phyloP scores from a whole-genome alignment of 208 protist species.

The Herpetomonas tarakana region DNA sequence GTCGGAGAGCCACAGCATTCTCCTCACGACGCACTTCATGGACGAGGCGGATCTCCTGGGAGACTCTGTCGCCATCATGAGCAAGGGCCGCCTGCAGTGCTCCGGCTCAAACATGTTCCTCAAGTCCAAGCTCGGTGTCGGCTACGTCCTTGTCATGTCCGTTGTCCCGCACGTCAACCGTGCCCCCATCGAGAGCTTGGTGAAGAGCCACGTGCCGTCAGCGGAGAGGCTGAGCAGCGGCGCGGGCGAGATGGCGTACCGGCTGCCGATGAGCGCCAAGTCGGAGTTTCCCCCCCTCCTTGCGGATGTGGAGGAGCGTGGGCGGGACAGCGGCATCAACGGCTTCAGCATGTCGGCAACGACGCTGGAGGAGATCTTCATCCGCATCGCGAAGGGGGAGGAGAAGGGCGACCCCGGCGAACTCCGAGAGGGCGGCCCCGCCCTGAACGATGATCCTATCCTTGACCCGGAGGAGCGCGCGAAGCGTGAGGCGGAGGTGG shows the following conservation, averaged over 20 bases:
- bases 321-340: constrained; percentile 28
- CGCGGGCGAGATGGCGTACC: constrained; percentile 36
- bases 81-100: constrained; percentile 52
- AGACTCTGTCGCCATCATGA: constrained; percentile 93
- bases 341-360: constrained; percentile 56
- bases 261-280: constrained; percentile 41
- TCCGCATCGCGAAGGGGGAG: constrained; percentile 43
- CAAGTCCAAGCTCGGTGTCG: constrained; percentile 53
- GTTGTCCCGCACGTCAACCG: constrained; percentile 27
- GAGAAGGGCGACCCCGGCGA: constrained; percentile 3
- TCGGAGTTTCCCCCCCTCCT: constrained; percentile 39
- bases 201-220: constrained; percentile 18
- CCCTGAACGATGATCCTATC: constrained; percentile 2
- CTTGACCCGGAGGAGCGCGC: background rate
- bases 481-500: constrained; percentile 3
- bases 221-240: constrained; percentile 28
- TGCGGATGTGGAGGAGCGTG: constrained; percentile 28
- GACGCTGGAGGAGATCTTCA: constrained; percentile 79
- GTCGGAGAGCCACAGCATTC: constrained; percentile 19
- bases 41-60: constrained; percentile 94
- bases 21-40: constrained; percentile 86
- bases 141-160: constrained; percentile 49
- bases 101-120: constrained; percentile 58
- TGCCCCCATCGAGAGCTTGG: constrained; percentile 8
- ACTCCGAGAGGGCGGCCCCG: background rate